Percentiles rank a stretch among this genome's conserved stretches.
phyloP scores from a whole-genome alignment of 164 flowering plant species.

The Taxillus chinensis region DNA sequence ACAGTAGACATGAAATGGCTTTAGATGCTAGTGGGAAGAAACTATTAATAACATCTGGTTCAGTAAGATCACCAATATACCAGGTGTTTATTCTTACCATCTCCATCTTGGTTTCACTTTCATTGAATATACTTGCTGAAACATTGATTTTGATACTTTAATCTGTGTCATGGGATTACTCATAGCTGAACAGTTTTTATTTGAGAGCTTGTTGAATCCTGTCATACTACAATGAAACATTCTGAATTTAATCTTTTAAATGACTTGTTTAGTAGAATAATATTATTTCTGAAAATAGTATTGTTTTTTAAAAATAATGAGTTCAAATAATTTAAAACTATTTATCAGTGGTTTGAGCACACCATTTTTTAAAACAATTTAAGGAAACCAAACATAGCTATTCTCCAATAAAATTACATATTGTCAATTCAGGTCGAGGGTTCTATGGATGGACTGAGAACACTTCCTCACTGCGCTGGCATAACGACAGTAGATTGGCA shows the following conservation, averaged over 20 bases:
- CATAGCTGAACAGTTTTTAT: background rate
- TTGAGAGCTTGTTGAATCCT: background rate
- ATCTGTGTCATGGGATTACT: background rate
- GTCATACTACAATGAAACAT: too few relatives aligned
- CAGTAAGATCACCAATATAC: slow-evolving; percentile 81
- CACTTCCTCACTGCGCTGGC: slow-evolving; percentile 69
- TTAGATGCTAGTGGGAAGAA: slow-evolving; percentile 72
- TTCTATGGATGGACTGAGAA: slow-evolving; percentile 40
- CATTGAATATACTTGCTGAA: background rate
- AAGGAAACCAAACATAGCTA: background rate
- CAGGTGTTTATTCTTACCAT: slow-evolving; percentile 36
- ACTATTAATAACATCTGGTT: slow-evolving; percentile 66
- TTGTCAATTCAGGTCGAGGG: slow-evolving; percentile 43
- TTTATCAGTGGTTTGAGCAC: too few relatives aligned
- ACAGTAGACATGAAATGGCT: slow-evolving; percentile 67
- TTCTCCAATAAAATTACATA: background rate
- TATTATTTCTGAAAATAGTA: too few relatives aligned
- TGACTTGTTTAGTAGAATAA: too few relatives aligned
- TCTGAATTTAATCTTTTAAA: too few relatives aligned
- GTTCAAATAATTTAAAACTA: too few relatives aligned
- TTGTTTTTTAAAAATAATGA: too few relatives aligned
- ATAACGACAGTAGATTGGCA: slow-evolving; percentile 95
- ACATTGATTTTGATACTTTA: background rate
- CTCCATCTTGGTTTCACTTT: background rate
- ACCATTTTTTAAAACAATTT: too few relatives aligned